Conservation (phyloP, 1,284 basidiomycete species). For the Athelia sp. region DNA sequence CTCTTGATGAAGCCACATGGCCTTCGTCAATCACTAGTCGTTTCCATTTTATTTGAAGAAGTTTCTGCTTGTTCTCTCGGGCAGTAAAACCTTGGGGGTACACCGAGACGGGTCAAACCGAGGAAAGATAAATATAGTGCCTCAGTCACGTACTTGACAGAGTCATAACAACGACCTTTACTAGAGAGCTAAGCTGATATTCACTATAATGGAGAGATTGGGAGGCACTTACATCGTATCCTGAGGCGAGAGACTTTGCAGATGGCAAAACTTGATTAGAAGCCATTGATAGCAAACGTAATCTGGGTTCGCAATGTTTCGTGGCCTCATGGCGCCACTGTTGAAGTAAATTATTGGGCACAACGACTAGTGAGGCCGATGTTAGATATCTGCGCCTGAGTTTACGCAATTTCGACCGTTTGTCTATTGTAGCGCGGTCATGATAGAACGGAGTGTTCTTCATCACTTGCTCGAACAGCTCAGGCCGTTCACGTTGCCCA, state of each 20-base stretch:
- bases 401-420: constrained; percentile 14
- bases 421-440: constrained; percentile 36
- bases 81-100: constrained; percentile 56
- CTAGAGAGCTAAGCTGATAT: constrained; percentile 1
- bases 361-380: constrained; percentile 72
- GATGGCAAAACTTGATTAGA: constrained; percentile 45
- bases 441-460: constrained; percentile 69
- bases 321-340: constrained; percentile 81
- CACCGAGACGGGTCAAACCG: constrained; percentile 51
- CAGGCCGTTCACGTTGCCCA: constrained; percentile 40
- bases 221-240: constrained; percentile 65
- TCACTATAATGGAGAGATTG: constrained; percentile 2
- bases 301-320: constrained; percentile 61
- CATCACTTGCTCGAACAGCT: no score
- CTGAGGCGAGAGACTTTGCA: constrained; percentile 51
- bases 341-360: constrained; percentile 67
- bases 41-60: constrained; percentile 80
- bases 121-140: no score
- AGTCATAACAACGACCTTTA: constrained; percentile 74
- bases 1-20: constrained; percentile 56
- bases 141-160: constrained; percentile 56
- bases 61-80: constrained; percentile 38
- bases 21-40: constrained; percentile 87
- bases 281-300: constrained; percentile 55
- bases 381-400: constrained; percentile 61